Evolutionary conservation across 768 basidiomycete genomes (phyloP).

Genomic region (Fomitopsis pulvina): DNA sequence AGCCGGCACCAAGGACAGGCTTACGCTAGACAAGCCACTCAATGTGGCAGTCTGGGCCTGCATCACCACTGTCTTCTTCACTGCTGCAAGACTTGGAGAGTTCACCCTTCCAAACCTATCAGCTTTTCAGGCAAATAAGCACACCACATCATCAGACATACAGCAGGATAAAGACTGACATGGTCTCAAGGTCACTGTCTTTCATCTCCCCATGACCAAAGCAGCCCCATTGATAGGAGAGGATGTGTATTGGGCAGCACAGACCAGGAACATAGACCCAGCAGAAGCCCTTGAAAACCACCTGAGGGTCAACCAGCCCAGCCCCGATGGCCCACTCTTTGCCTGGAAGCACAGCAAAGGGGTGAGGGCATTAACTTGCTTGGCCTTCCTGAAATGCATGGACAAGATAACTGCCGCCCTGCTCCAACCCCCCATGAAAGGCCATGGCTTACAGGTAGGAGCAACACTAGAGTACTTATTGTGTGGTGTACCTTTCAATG

Average conservation of each 20-base stretch:
- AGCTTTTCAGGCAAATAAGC: constrained; percentile 23
- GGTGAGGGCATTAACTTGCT: constrained; percentile 19
- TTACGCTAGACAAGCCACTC: background rate
- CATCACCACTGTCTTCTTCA: constrained; percentile 30
- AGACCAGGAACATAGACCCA: constrained; percentile 23
- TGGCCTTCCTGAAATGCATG: constrained; percentile 18
- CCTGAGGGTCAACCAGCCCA: constrained; percentile 24
- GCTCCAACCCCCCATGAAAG: constrained; percentile 14
- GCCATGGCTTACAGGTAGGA: constrained; percentile 26
- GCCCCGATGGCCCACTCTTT: constrained; percentile 23
- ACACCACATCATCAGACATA: constrained; percentile 25
- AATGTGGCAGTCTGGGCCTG: constrained; percentile 8
- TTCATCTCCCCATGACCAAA: constrained; percentile 22
- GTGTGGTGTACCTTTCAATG: constrained; percentile 29
- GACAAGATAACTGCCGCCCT: constrained; percentile 6
- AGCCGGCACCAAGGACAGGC: constrained; percentile 9
- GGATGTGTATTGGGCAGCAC: constrained; percentile 27
- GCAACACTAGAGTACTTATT: constrained; percentile 32
- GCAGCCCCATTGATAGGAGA: constrained; percentile 17
- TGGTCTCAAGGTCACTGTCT: constrained; percentile 19
- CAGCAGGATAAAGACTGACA: constrained; percentile 16
- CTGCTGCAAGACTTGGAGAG: constrained; percentile 28
- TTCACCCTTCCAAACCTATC: constrained; percentile 29
- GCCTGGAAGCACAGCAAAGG: constrained; percentile 23
- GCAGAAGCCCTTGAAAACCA: constrained; percentile 19